Evolutionary conservation across 371 early-diverging fungal species (phyloP), one percentile per base, ranked within the genome.

Genomic region (Syncephalastrum contaminatum): DNA sequence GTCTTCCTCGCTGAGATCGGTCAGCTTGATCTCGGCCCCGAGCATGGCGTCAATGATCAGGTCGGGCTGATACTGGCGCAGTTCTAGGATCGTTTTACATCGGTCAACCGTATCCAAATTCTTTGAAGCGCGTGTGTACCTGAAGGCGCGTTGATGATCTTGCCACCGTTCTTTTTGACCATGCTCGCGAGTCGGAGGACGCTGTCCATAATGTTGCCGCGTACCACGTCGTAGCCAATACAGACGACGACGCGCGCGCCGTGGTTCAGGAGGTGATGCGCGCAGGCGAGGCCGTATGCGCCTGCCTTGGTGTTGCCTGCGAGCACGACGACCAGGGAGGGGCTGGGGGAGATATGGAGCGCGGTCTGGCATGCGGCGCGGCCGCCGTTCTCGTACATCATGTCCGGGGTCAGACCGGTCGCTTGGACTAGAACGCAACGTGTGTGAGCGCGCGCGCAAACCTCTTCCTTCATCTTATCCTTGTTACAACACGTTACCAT

Each of bases 361-460:
- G 78, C 81, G 69, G 90, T 64, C 74, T 84, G 74, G 20, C 88
- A 82, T 3, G 82, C 73, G n/a, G 90, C 82, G 19, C 90, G 75
- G 2, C 91, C 94, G 10, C 86, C 91, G 68, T 91, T 92, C 63
- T 92, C 92, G 53, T 88, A 75, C 77, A 89, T 70, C 52, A 85
- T 87, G 30, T 81, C 84, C 19, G 85, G 84, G 48, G 75, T 76
- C 15, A 84, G 81, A 6, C 88, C 89, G 36, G 82, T 85, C 43
- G 84, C 83, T 5, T 51, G 51, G 0, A 72, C 58, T 61, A 81
- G 1, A 43, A 46, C 12, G 24, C 10, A 18, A 50, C 10, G 16
- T 50, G 24, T 30, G 36, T 7, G 18, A 30, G 14, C 15, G 39
- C 36, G 24, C 22, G 21, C 10, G 40, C 12, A 43, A 27, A 39